Evolutionary conservation across 2,329 filamentous ascomycete genomes (phyloP), one percentile per base, ranked within the genome.

Genomic region (Phialophora chinensis): DNA sequence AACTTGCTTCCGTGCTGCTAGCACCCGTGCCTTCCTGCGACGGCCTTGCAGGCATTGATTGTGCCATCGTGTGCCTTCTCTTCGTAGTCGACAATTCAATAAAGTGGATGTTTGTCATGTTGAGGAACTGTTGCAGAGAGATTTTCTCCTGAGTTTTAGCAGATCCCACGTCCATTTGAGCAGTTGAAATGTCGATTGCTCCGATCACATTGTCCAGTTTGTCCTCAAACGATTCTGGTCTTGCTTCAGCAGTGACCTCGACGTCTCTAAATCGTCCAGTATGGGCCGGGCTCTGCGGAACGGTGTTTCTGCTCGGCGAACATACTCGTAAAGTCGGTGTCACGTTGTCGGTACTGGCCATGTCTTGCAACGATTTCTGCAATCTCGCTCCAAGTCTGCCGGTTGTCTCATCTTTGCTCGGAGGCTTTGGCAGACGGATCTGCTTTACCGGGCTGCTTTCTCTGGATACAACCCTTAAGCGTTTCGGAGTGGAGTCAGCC

Each of bases 51-150:
- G 69, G 55, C 52, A 64, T 27, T 23, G 60, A 70, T 63, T 66
- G 69, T 52, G 65, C 71, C 65, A 90, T 88, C 0, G 94, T 98
- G 73, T 96, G 91, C 63, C 95, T 87, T 71, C 94, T 86, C 77
- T 98, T 98, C 1, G 93, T 97, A 0, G 94, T 97, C n/a, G 90
- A 97, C 58, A 99, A 84, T 76, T 99, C 95, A 91, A 99, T 97
- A 80, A 99, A 99, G 62, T 93, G 91, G 74, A 99, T 97, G 66
- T 92, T 96, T 2, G 94, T 97, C 88, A 97, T 89, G 69, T 96
- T 92, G 53, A 99, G 81, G 79, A 99, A 99, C 61, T 97, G 91
- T 72, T 97, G 92, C 2, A 99, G 83, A 54, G 93, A 90, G 62
- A 97, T 93, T 25, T 82, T 83, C n/a, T 87, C 77, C 52, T 84